phyloP scores from a whole-genome alignment of 345 rosid genomes.

The Erysimum cheiranthoides region DNA sequence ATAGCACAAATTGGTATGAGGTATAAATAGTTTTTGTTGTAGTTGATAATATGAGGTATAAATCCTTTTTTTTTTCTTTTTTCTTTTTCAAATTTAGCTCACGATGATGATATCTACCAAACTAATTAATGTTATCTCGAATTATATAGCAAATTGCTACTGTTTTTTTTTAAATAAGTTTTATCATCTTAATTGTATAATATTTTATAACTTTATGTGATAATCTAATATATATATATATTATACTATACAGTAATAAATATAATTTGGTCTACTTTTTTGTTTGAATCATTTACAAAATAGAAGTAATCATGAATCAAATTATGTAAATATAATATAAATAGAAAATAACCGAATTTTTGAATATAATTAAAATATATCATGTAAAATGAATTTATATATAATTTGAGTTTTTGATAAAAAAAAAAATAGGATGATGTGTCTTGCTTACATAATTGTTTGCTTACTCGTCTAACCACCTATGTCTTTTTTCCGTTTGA shows the following conservation, averaged over 20 bases:
- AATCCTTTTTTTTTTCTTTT: too few species aligned
- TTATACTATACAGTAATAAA: neutral
- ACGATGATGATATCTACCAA: constrained; percentile 2
- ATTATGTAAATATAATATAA: neutral
- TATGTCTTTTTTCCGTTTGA: too few species aligned
- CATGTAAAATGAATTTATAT: too few species aligned
- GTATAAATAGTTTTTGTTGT: too few species aligned
- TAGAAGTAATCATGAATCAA: constrained; percentile 36
- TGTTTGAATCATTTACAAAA: constrained; percentile 26
- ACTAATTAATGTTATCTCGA: constrained; percentile 7
- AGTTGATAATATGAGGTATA: too few species aligned
- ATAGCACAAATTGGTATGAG: too few species aligned
- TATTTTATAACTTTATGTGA: neutral
- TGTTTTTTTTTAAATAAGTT: neutral
- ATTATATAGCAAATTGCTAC: neutral
- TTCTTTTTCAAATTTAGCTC: neutral
- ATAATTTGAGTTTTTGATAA: too few species aligned
- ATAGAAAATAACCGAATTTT: too few species aligned
- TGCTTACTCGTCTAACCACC: too few species aligned
- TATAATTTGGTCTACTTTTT: constrained; percentile 1
- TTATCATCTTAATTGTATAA: neutral
- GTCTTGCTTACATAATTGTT: too few species aligned
- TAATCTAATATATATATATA: neutral
- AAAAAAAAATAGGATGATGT: too few species aligned
- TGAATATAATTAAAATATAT: too few species aligned